phyloP scores from a whole-genome alignment of 495 filamentous ascomycete species.

The Hypomontagnella monticulosa region DNA sequence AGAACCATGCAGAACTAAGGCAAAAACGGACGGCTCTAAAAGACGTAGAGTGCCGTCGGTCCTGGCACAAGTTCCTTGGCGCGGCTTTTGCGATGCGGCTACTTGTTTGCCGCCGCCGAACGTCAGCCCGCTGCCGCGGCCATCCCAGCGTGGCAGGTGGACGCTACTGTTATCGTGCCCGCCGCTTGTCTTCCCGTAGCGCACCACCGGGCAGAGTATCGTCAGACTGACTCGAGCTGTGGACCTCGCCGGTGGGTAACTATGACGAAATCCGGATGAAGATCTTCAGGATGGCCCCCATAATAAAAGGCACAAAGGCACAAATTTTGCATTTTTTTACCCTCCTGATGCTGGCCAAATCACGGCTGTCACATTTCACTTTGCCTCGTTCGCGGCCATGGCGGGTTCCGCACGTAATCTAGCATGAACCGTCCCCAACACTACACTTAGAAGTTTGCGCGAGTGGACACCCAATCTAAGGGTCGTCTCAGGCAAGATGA shows the following conservation, averaged over 20 bases:
- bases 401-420: slow-evolving; percentile 27
- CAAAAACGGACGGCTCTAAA: neutral
- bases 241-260: slow-evolving; percentile 26
- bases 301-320: slow-evolving; percentile 34
- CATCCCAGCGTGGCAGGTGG: slow-evolving; percentile 10
- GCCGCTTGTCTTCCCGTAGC: neutral
- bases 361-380: slow-evolving; percentile 25
- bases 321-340: slow-evolving; percentile 20
- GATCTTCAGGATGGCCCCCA: slow-evolving; percentile 36
- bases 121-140: slow-evolving; percentile 14
- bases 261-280: slow-evolving; percentile 40
- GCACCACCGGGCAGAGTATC: neutral
- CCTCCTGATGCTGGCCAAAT: neutral
- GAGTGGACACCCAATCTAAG: slow-evolving; percentile 26
- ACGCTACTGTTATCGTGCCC: slow-evolving; percentile 14
- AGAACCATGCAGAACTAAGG: slow-evolving; percentile 15
- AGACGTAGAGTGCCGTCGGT: neutral
- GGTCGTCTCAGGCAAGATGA: slow-evolving; percentile 28
- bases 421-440: neutral
- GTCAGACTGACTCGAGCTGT: slow-evolving; percentile 14
- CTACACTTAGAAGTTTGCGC: slow-evolving; percentile 2
- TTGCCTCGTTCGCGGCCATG: neutral
- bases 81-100: slow-evolving; percentile 23
- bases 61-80: slow-evolving; percentile 5
- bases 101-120: slow-evolving; percentile 10